Conservation (phyloP, 768 basidiomycete species). For the Kwoniella pini region DNA sequence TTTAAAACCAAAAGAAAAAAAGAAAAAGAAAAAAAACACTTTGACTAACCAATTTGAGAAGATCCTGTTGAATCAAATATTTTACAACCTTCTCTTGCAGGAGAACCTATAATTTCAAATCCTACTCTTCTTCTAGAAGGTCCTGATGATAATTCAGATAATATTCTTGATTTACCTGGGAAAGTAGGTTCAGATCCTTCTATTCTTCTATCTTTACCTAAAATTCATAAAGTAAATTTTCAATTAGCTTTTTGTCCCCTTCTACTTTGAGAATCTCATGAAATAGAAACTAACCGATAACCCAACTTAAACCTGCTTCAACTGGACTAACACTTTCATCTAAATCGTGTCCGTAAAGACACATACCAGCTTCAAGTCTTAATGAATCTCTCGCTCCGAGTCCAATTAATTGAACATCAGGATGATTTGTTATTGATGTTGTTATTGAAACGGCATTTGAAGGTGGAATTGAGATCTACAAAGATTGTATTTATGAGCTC, state of each 20-base stretch:
- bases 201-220: constrained; percentile 80
- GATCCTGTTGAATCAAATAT: constrained; percentile 64
- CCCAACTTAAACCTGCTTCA: constrained; percentile 89
- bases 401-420: constrained; percentile 78
- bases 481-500: neutral
- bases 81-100: constrained; percentile 85
- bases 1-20: too few relatives aligned
- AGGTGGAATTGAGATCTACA: constrained; percentile 80
- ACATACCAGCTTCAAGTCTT: constrained; percentile 95
- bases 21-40: neutral
- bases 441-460: constrained; percentile 72
- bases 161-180: constrained; percentile 59
- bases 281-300: constrained; percentile 68
- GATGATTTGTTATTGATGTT: constrained; percentile 62
- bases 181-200: constrained; percentile 49
- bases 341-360: constrained; percentile 90
- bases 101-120: constrained; percentile 75
- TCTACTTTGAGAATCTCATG: neutral
- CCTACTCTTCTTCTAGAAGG: constrained; percentile 78
- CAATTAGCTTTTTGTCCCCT: neutral
- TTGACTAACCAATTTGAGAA: constrained; percentile 64
- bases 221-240: neutral
- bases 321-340: constrained; percentile 83
- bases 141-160: constrained; percentile 75
- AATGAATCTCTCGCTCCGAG: constrained; percentile 90